phyloP scores from a whole-genome alignment of 371 early-diverging fungal genomes.

The Gilbertella persicaria region DNA sequence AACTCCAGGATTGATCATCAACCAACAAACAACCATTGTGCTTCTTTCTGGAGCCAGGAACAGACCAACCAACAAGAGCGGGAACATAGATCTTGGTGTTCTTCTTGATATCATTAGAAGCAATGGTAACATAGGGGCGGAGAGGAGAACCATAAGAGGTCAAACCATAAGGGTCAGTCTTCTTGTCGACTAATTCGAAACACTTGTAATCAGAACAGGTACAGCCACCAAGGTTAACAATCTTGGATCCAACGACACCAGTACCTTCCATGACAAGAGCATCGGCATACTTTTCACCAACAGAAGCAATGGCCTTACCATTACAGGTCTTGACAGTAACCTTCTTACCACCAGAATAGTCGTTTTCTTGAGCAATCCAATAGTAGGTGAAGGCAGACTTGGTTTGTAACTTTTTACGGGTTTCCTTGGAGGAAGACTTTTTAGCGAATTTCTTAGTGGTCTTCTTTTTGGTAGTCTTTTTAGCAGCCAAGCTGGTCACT shows the following conservation, averaged over 20 bases:
- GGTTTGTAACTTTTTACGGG: conserved; percentile 41
- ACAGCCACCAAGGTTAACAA: conserved; percentile 55
- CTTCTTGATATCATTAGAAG: conserved; percentile 47
- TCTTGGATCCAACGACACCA: conserved; percentile 48
- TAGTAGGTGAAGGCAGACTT: conserved; percentile 49
- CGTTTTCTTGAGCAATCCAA: conserved; percentile 47
- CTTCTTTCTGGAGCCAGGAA: conserved; percentile 43
- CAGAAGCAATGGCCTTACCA: conserved; percentile 46
- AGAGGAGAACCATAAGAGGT: conserved; percentile 48
- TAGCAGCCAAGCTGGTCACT: conserved; percentile 8
- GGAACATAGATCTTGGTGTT: conserved; percentile 56
- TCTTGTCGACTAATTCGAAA: conserved; percentile 42
- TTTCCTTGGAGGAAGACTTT: conserved; percentile 9
- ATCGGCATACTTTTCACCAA: conserved; percentile 45
- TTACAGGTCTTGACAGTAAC: conserved; percentile 47
- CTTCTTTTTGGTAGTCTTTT: conserved; percentile 18
- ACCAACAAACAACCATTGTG: conserved; percentile 55
- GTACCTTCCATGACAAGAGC: conserved; percentile 56
- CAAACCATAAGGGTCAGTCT: conserved; percentile 47
- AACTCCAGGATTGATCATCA: conserved; percentile 56
- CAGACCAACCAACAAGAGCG: conserved; percentile 43
- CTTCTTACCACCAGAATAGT: conserved; percentile 36
- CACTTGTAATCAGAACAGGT: conserved; percentile 46
- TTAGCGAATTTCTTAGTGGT: conserved; percentile 15
- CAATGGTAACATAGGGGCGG: conserved; percentile 47